These are phyloP conservation scores for Mucor ambiguus DNA, from an alignment of 371 early-diverging fungal species.

Conservation along the genomic window DNA sequence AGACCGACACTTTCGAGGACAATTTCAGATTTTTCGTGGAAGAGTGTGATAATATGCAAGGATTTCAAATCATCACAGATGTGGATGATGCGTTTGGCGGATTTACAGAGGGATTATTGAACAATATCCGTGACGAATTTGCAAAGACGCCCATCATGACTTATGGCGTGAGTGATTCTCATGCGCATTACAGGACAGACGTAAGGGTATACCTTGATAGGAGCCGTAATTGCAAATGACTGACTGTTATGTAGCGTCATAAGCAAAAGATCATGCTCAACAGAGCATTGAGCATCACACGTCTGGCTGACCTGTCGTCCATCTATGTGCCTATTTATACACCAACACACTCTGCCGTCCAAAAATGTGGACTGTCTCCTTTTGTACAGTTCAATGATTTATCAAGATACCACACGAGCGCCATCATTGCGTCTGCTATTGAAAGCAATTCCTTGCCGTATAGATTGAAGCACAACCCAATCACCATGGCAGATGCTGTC, in stretches of 20 bases:
- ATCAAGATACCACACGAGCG: conserved; percentile 67
- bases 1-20: conserved; percentile 71
- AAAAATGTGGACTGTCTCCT: conserved; percentile 29
- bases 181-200: conserved; percentile 28
- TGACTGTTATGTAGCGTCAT: conserved; percentile 29
- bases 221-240: too few species aligned
- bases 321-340: conserved; percentile 62
- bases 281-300: conserved; percentile 49
- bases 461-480: conserved; percentile 45
- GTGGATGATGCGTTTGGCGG: conserved; percentile 82
- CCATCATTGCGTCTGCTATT: conserved; percentile 65
- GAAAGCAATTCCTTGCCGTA: conserved; percentile 64
- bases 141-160: conserved; percentile 72
- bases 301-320: conserved; percentile 53
- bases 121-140: conserved; percentile 76
- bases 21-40: conserved; percentile 79
- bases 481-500: conserved; percentile 45
- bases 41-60: conserved; percentile 86
- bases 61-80: conserved; percentile 80
- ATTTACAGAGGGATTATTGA: conserved; percentile 62
- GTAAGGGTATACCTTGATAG: too few species aligned
- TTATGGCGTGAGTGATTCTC: conserved; percentile 56
- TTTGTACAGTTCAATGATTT: conserved; percentile 35
- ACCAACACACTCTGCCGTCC: conserved; percentile 29
- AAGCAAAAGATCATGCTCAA: conserved; percentile 49